A percentile compares a stretch with the other conserved stretches of the same genome.
Evolutionary conservation across 108 stramenopile species (phyloP).

Genomic region (Nannochloropsis gaditana): DNA sequence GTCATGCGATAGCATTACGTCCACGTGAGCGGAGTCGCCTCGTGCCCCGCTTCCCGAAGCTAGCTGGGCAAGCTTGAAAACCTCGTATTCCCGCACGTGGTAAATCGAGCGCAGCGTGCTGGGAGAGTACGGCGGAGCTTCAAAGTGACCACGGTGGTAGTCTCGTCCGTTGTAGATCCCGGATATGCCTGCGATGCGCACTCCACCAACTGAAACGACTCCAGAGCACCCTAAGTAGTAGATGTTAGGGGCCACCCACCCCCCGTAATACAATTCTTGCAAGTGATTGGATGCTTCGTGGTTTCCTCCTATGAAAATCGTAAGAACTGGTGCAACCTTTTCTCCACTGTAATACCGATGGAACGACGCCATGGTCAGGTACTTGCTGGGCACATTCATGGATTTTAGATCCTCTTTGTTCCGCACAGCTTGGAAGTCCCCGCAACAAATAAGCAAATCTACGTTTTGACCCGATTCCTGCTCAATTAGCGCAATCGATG

Average conservation of each 20-base stretch:
- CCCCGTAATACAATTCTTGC: constrained; percentile 89
- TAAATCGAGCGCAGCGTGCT: constrained; percentile 74
- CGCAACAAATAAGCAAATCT: constrained; percentile 91
- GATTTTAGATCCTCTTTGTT: constrained; percentile 71
- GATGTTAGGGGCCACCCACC: constrained; percentile 97
- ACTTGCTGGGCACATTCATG: constrained; percentile 84
- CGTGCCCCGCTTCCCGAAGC: not conserved
- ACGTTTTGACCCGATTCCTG: constrained; percentile 48
- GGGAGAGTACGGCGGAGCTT: constrained; percentile 73
- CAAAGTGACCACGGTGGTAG: constrained; percentile 66
- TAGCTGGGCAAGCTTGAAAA: constrained; percentile 65
- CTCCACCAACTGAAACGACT: constrained; percentile 68
- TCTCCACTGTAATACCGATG: constrained; percentile 83
- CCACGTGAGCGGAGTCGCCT: constrained; percentile 52
- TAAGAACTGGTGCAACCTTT: constrained; percentile 73
- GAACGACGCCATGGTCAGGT: constrained; percentile 74
- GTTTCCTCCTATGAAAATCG: constrained; percentile 96
- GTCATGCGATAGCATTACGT: constrained; percentile 86
- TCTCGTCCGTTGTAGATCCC: constrained; percentile 85
- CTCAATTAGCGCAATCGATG: constrained; percentile 55
- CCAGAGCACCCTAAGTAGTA: constrained; percentile 91
- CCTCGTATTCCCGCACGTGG: constrained; percentile 79
- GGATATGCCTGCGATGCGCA: constrained; percentile 88
- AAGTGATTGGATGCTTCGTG: constrained; percentile 92
- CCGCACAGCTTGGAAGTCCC: constrained; percentile 93